phyloP scores from a whole-genome alignment of 805 yeast species.

The Nakazawaea pomicola region DNA sequence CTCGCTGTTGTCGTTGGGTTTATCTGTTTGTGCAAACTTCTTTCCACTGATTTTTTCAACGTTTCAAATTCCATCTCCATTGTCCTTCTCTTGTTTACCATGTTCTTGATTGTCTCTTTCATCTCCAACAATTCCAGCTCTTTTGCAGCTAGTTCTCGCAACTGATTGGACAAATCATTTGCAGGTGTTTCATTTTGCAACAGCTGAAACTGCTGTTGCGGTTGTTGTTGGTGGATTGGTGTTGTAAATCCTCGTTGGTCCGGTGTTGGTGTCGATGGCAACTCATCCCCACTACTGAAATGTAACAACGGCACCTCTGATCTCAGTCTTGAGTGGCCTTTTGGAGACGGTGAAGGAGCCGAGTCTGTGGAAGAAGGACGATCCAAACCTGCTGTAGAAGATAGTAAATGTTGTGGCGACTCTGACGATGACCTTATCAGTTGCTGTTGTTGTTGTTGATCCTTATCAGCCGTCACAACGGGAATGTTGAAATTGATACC shows the following conservation, averaged over 20 bases:
- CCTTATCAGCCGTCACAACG: conserved; percentile 7
- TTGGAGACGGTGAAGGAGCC: conserved; percentile 6
- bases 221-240: not conserved
- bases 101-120: conserved; percentile 46
- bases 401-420: conserved; percentile 2
- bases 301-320: not conserved
- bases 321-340: not conserved
- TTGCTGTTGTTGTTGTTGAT: too few species aligned
- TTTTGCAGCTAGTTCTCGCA: conserved; percentile 59
- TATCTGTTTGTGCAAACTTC: conserved; percentile 38
- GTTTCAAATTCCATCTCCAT: conserved; percentile 46
- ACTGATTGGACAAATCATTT: conserved; percentile 44
- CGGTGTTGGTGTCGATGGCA: conserved; percentile 3
- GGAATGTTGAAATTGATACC: conserved; percentile 13
- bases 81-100: conserved; percentile 33
- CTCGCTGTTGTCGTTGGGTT: conserved; percentile 12
- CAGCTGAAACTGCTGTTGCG: too few species aligned
- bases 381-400: not conserved
- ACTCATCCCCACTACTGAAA: too few species aligned
- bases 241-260: too few species aligned
- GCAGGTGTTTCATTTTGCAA: conserved; percentile 5
- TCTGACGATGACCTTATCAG: not conserved
- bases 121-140: conserved; percentile 66
- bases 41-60: conserved; percentile 43
- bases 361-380: conserved; percentile 3